Evolutionary conservation across 73 alveolate species (phyloP).

Genomic region (Effrenium voratum): DNA sequence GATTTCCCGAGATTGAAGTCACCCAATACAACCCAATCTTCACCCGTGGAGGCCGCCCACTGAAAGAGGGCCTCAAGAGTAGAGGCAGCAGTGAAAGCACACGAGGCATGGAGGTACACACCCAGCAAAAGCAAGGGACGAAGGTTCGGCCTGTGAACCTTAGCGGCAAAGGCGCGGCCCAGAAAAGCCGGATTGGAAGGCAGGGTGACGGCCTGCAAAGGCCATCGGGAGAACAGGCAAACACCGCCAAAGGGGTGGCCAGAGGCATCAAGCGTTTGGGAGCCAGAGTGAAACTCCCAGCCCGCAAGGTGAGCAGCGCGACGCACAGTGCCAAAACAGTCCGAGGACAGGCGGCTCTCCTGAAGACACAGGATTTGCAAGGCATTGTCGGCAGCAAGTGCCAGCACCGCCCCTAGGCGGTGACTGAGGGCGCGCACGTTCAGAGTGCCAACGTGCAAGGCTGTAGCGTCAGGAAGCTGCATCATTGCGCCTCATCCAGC

Average conservation of each 20-base stretch:
- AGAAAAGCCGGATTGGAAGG: neutral
- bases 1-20: neutral
- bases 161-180: neutral
- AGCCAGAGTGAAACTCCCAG: neutral
- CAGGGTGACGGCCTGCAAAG: neutral
- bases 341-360: neutral
- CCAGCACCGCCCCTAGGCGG: neutral
- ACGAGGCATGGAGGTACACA: constrained; percentile 4
- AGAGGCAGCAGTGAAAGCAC: neutral
- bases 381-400: neutral
- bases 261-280: neutral
- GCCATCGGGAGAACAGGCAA: neutral
- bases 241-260: neutral
- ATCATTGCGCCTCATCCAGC: neutral
- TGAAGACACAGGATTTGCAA: constrained; percentile 1
- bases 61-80: neutral
- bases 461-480: neutral
- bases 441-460: neutral
- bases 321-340: neutral
- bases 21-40: neutral
- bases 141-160: neutral
- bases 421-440: neutral
- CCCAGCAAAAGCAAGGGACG: constrained; percentile 1
- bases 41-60: constrained; percentile 20
- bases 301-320: neutral